Percentiles rank a stretch among this genome's conserved stretches.
Evolutionary conservation across 176 grass and related monocot genomes (phyloP).

Genomic region (Otatea glauca): DNA sequence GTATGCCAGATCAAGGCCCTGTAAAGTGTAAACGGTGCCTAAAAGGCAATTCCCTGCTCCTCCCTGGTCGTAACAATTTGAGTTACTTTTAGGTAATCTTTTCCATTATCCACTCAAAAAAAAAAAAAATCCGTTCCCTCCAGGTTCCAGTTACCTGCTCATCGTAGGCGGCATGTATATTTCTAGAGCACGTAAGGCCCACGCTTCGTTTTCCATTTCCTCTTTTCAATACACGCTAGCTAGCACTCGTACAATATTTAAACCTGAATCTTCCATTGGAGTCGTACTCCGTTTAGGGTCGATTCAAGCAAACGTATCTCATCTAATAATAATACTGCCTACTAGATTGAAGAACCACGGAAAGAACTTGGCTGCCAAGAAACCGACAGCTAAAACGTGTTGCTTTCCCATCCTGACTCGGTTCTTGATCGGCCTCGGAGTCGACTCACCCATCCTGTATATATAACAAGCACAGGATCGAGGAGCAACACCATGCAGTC

Average conservation of each 20-base stretch:
- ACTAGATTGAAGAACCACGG: background rate
- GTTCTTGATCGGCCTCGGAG: background rate
- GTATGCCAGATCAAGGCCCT: background rate
- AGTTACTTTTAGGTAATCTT: background rate
- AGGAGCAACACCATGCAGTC: background rate
- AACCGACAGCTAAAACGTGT: conserved; percentile 9
- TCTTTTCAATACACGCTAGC: background rate
- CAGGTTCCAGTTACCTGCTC: background rate
- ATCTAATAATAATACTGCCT: background rate
- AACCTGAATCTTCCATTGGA: background rate
- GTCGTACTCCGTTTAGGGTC: background rate
- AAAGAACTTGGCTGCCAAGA: background rate
- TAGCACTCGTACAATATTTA: background rate
- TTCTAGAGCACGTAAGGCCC: background rate
- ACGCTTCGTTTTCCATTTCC: background rate
- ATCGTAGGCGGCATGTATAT: background rate
- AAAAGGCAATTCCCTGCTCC: background rate
- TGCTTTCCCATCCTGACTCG: background rate
- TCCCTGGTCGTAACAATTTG: background rate
- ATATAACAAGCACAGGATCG: background rate
- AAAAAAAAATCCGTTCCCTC: background rate
- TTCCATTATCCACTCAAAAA: no score
- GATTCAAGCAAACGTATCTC: background rate
- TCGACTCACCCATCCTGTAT: background rate
- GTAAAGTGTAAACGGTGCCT: no score